Conservation (phyloP, 345 rosid species). For the Toxicodendron radicans region DNA sequence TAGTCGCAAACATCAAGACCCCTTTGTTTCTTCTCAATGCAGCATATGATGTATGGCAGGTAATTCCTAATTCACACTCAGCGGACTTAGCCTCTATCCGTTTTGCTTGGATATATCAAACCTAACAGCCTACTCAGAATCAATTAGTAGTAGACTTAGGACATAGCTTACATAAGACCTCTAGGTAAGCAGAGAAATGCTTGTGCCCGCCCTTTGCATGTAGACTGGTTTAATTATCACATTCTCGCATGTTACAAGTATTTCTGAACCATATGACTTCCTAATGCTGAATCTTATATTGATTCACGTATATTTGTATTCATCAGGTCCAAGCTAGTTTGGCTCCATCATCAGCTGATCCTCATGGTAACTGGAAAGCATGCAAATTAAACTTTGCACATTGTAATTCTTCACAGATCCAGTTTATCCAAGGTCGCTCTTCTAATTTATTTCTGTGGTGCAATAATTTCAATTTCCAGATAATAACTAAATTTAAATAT, state of each 20-base stretch:
- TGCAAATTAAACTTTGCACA: constrained; percentile 58
- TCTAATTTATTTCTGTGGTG: not conserved
- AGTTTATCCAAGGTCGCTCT: constrained; percentile 62
- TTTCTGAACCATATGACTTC: not conserved
- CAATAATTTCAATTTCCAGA: not conserved
- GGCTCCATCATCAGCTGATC: constrained; percentile 75
- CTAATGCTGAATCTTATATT: not conserved
- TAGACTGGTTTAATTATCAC: constrained; percentile 28
- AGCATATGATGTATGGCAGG: constrained; percentile 92
- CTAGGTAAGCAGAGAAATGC: not conserved
- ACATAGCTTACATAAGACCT: not conserved
- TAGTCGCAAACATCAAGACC: constrained; percentile 62
- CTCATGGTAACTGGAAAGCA: constrained; percentile 61
- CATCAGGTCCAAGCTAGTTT: constrained; percentile 68
- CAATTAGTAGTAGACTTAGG: not conserved
- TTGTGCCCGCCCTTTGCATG: not conserved
- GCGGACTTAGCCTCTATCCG: not conserved
- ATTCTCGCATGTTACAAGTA: constrained; percentile 23
- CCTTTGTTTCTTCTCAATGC: constrained; percentile 81
- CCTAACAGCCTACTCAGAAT: not conserved
- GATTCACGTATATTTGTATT: constrained; percentile 17
- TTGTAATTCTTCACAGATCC: constrained; percentile 67
- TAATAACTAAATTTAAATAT: not conserved
- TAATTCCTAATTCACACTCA: constrained; percentile 28
- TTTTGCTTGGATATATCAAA: not conserved